Base-by-base conservation (phyloP, 306 rosid genomes). In the Neltuma alba region DNA sequence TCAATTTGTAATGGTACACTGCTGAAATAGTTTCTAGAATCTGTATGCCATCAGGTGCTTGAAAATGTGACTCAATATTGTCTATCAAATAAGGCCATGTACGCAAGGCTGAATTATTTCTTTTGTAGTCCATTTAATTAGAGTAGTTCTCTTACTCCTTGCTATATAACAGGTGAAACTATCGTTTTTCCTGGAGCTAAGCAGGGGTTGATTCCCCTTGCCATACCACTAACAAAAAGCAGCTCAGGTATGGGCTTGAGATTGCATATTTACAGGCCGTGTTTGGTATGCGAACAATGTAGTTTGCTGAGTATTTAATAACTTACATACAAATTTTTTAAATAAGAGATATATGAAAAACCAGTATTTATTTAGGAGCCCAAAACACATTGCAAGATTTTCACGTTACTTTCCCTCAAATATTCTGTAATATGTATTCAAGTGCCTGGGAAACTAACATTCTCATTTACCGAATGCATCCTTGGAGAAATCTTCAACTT, bases 141-240 rank as follows among this genome's bases (percentile, higher is more conserved):
- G 52, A 70, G 40, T 21, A 37, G 38, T 77, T 66, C 40, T 36
- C 80, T 41, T 25, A 28, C n/a, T 42, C 60, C 41, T n/a, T 33
- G 61, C 76, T 20, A 11, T 40, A 37, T 75, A 72, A 87, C 86
- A 94, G 99, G 99, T 85, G 95, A 88, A 70, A 85, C 97, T 74
- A 86, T 94, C 34, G 42, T 94, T 78, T 86, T 97, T 47, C 99
- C 99, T 0, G 95, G 97, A 78, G 91, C 92, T 28, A 94, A 84
- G 84, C 90, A 89, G 83, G 97, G 98, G 63, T 74, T 89, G 50
- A 84, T 95, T 58, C 98, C 97, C 58, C 90, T 95, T 80, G 91
- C 88, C 74, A 77, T 94, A 67, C 99, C 97, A 21, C 83, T 94
- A n/a, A 78, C 97, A 7, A 87, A 85, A 84, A 92, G 81, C 41